A percentile compares a stretch with the other conserved stretches of the same genome.
phyloP scores from a whole-genome alignment of 495 filamentous ascomycete genomes.

The Lineolata rhizophorae region DNA sequence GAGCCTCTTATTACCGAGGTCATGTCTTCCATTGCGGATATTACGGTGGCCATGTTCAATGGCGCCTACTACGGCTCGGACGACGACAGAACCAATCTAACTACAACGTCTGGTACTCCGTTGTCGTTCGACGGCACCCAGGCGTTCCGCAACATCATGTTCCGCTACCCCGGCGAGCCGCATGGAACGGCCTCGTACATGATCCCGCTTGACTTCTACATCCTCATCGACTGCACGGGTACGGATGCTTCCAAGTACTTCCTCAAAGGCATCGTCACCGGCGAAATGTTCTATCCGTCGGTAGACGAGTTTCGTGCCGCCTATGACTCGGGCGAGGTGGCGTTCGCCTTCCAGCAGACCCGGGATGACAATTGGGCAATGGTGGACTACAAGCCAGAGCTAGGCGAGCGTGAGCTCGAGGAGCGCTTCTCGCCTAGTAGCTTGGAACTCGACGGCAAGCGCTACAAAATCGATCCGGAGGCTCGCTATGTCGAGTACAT shows the following conservation, averaged over 20 bases:
- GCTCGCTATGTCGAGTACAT: constrained; percentile 8
- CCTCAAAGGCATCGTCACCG: constrained; percentile 18
- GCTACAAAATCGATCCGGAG: constrained; percentile 7
- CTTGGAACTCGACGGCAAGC: constrained; percentile 12
- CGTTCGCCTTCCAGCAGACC: no score
- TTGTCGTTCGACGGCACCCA: constrained; percentile 16
- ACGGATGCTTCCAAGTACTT: constrained; percentile 18
- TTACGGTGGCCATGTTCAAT: constrained; percentile 15
- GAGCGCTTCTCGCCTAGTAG: constrained; percentile 20
- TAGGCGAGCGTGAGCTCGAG: constrained; percentile 20
- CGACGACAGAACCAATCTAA: constrained; percentile 14
- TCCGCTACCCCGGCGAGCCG: constrained; percentile 17
- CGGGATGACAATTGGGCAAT: no score
- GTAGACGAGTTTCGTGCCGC: constrained; percentile 16
- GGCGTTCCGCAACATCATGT: constrained; percentile 16
- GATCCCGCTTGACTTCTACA: constrained; percentile 18
- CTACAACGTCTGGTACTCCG: constrained; percentile 11
- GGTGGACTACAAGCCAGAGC: constrained; percentile 16
- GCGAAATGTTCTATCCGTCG: constrained; percentile 16
- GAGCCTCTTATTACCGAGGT: constrained; percentile 13
- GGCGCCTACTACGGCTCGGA: constrained; percentile 15
- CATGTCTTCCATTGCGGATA: constrained; percentile 18
- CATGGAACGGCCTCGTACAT: constrained; percentile 16
- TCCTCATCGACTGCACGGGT: constrained; percentile 18
- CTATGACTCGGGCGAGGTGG: constrained; percentile 18